Percentiles rank a stretch among this genome's conserved stretches.
These are phyloP conservation scores for Macrolepiota albuminosa DNA, from an alignment of 768 basidiomycete genomes.

Conservation along the genomic window DNA sequence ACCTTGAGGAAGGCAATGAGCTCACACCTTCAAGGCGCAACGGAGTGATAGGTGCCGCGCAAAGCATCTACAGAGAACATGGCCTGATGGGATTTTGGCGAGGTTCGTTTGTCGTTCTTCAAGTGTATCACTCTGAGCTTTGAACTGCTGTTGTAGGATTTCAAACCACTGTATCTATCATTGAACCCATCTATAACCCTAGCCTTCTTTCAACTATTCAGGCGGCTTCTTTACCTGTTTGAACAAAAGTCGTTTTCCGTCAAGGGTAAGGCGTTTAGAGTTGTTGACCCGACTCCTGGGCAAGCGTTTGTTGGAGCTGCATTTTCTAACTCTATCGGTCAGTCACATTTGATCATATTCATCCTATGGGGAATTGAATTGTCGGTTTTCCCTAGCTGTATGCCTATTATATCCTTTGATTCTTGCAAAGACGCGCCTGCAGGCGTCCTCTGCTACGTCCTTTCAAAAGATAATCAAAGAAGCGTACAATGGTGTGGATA, in stretches of 20 bases:
- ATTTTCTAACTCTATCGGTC: neutral
- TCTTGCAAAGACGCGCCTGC: neutral
- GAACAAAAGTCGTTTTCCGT: neutral
- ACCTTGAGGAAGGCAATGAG: neutral
- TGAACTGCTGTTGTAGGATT: neutral
- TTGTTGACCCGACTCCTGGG: neutral
- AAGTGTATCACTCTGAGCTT: neutral
- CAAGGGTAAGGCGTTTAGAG: neutral
- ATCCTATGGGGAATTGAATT: no score
- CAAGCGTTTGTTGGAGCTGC: neutral
- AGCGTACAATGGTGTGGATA: neutral
- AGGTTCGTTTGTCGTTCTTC: neutral
- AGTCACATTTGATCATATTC: neutral
- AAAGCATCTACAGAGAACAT: neutral
- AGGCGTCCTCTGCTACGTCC: neutral
- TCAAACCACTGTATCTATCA: neutral
- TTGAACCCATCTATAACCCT: neutral
- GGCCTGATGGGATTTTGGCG: neutral
- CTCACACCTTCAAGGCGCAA: neutral
- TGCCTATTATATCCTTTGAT: neutral
- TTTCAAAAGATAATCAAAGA: neutral
- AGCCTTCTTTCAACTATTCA: neutral
- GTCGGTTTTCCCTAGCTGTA: neutral
- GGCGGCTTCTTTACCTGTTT: neutral
- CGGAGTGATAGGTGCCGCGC: neutral